Percentiles rank a stretch among this genome's conserved stretches.
phyloP scores from a whole-genome alignment of 805 yeast genomes.

The Schizosaccharomyces lindneri region DNA sequence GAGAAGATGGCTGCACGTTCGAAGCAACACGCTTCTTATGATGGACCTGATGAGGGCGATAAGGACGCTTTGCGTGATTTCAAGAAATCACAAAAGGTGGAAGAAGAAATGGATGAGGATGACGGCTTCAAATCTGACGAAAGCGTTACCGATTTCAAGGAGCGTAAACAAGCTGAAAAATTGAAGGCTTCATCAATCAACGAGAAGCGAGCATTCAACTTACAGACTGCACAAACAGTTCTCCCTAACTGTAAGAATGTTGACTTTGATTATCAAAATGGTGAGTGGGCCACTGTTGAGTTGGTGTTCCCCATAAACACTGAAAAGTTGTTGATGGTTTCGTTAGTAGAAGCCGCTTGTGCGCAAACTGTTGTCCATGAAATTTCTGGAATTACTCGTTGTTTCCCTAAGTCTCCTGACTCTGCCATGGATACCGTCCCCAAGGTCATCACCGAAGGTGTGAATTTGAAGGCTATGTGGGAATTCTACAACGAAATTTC shows the following conservation, averaged over 20 bases:
- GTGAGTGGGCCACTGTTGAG: conserved; percentile 83
- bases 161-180: background rate
- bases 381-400: conserved; percentile 73
- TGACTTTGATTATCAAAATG: conserved; percentile 69
- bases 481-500: conserved; percentile 81
- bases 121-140: conserved; percentile 12
- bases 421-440: conserved; percentile 8
- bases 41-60: conserved; percentile 88
- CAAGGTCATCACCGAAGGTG: conserved; percentile 82
- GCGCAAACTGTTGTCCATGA: conserved; percentile 80
- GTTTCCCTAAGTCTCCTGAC: conserved; percentile 44
- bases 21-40: conserved; percentile 77
- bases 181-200: background rate
- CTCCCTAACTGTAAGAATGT: conserved; percentile 40
- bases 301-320: conserved; percentile 63
- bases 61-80: conserved; percentile 69
- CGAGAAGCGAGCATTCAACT: background rate
- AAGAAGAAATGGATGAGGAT: conserved; percentile 21
- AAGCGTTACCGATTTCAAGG: conserved; percentile 13
- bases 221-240: background rate
- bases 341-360: conserved; percentile 79
- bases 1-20: conserved; percentile 35
- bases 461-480: conserved; percentile 94
- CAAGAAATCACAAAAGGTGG: conserved; percentile 54
- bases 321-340: conserved; percentile 88